Percentiles rank a stretch among this genome's conserved stretches.
These are phyloP conservation scores for Nemania diffusa DNA, from an alignment of 2,329 filamentous ascomycete species.

Conservation along the genomic window DNA sequence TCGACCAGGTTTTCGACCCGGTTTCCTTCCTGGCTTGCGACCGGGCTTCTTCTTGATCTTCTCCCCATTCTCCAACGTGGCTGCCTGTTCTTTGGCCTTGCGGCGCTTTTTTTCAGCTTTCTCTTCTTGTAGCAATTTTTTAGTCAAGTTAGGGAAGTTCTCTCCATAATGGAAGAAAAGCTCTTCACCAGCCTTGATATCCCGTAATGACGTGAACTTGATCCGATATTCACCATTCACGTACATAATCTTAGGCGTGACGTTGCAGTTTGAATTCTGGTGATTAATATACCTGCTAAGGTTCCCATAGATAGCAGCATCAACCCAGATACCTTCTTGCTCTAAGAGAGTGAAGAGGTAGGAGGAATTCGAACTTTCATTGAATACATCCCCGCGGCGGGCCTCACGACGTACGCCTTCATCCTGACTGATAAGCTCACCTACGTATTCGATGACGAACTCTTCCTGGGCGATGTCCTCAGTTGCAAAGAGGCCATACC, in stretches of 20 bases:
- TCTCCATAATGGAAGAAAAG: conserved; percentile 85
- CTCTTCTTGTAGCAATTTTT: conserved; percentile 60
- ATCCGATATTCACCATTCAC: conserved; percentile 82
- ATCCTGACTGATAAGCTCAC: conserved; percentile 76
- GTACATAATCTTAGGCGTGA: conserved; percentile 72
- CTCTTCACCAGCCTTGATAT: conserved; percentile 78
- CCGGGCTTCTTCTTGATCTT: conserved; percentile 46
- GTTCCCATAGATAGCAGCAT: conserved; percentile 81
- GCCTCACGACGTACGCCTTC: conserved; percentile 76
- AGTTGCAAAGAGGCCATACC: conserved; percentile 79
- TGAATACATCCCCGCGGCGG: conserved; percentile 67
- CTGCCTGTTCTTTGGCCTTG: conserved; percentile 45
- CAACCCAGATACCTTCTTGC: conserved; percentile 73
- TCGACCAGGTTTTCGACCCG: conserved; percentile 45
- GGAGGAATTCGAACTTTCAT: conserved; percentile 71
- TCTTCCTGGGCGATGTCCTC: conserved; percentile 73
- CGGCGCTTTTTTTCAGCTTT: conserved; percentile 50
- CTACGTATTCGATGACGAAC: conserved; percentile 84
- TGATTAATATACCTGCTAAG: conserved; percentile 88
- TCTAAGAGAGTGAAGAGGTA: conserved; percentile 71
- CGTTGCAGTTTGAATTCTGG: conserved; percentile 68
- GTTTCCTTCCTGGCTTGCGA: conserved; percentile 47
- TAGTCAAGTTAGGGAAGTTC: conserved; percentile 71
- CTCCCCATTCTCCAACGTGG: conserved; percentile 39
- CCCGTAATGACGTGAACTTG: conserved; percentile 73